Conservation (phyloP, 2,329 filamentous ascomycete genomes). For the Pseudodiploospora longispora region DNA sequence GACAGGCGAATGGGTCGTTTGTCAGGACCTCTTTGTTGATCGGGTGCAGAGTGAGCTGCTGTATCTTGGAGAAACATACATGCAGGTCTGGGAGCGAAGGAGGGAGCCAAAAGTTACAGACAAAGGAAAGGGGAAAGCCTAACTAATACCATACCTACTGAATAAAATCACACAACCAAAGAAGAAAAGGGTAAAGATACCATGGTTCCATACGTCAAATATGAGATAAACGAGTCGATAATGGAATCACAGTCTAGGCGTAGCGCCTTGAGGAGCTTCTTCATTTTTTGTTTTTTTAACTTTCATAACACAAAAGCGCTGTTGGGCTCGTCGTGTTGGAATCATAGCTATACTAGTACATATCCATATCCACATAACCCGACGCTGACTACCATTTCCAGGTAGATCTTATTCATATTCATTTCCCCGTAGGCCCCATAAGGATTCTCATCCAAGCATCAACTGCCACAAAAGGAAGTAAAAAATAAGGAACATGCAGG, state of each 20-base stretch:
- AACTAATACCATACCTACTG: not conserved
- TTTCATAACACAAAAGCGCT: conserved; percentile 6
- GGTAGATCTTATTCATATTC: conserved; percentile 2
- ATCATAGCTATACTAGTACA: conserved; percentile 10
- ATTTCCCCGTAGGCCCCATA: not conserved
- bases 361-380: conserved; percentile 6
- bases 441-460: conserved; percentile 1
- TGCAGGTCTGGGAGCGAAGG: conserved; percentile 93
- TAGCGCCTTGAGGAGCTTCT: not conserved
- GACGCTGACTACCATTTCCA: conserved; percentile 9
- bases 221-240: not conserved
- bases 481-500: conserved; percentile 3
- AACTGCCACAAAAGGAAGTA: not conserved
- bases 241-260: too few relatives aligned
- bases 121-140: conserved; percentile 24
- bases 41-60: conserved; percentile 80
- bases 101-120: conserved; percentile 36
- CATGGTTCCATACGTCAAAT: too few relatives aligned
- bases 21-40: conserved; percentile 91
- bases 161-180: too few relatives aligned
- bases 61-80: conserved; percentile 87
- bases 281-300: conserved; percentile 2
- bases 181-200: too few relatives aligned
- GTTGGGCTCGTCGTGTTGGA: conserved; percentile 4
- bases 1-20: conserved; percentile 80